Conservation (phyloP, 129 eudicot species). For the Arctium lappa region DNA sequence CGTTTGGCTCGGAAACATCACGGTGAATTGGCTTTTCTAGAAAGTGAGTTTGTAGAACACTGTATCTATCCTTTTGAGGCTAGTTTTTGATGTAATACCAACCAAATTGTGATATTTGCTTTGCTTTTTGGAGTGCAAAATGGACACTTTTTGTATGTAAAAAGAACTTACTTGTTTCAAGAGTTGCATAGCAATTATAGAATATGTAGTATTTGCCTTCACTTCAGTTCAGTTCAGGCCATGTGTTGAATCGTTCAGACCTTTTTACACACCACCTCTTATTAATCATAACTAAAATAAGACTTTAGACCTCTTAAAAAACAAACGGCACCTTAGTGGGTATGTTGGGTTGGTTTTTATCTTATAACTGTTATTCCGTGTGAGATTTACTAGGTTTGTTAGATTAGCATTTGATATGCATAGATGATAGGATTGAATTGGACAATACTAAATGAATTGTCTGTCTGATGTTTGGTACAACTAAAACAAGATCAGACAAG, state of each 20-base stretch:
- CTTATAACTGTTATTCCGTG: no score
- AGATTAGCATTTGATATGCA: not conserved
- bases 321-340: no score
- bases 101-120: not conserved
- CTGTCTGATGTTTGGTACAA: no score
- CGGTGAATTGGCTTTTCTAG: slow-evolving; percentile 49
- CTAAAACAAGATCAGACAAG: no score
- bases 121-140: not conserved
- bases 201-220: not conserved
- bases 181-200: not conserved
- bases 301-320: no score
- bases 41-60: slow-evolving; percentile 4
- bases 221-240: not conserved
- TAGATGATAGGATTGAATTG: no score
- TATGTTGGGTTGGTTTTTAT: no score
- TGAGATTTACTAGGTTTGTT: no score
- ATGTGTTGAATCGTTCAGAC: no score
- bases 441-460: not conserved
- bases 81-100: slow-evolving; percentile 21
- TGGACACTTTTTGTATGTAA: not conserved
- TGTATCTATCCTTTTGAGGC: slow-evolving; percentile 19
- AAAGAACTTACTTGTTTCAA: not conserved
- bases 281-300: no score
- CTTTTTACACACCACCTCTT: no score
- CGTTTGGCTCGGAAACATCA: slow-evolving; percentile 49